Conservation (phyloP, 1,139 yeast species). For the Yamadazyma diddensiae region DNA sequence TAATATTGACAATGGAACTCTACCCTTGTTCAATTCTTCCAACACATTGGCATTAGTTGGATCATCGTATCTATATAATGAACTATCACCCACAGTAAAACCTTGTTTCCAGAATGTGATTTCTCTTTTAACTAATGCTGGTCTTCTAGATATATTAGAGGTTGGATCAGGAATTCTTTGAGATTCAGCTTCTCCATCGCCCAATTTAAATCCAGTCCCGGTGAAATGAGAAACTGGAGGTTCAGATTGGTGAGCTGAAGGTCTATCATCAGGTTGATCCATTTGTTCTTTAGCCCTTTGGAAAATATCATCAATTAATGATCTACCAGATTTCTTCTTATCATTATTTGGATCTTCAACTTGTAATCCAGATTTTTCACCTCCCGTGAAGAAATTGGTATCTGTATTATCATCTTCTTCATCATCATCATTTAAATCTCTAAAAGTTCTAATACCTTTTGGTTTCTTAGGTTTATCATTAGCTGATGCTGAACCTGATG, state of each 20-base stretch:
- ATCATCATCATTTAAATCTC: conserved; percentile 48
- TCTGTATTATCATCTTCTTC: conserved; percentile 65
- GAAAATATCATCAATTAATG: conserved; percentile 46
- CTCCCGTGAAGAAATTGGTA: conserved; percentile 87
- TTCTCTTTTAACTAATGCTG: conserved; percentile 60
- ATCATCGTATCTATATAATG: conserved; percentile 82
- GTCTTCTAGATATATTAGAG: conserved; percentile 27
- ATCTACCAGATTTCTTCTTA: conserved; percentile 37
- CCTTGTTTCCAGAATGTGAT: conserved; percentile 97
- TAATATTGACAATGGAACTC: conserved; percentile 85
- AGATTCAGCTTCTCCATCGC: conserved; percentile 55
- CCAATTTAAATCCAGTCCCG: conserved; percentile 83
- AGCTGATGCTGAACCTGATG: conserved; percentile 3
- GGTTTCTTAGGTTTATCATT: conserved; percentile 1
- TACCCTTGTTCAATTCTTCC: conserved; percentile 79
- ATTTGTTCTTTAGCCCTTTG: conserved; percentile 44
- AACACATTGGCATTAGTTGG: conserved; percentile 77
- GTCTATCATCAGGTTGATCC: conserved; percentile 44
- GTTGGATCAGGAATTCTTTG: conserved; percentile 30
- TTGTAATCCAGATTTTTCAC: conserved; percentile 89
- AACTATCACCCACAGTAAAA: conserved; percentile 90
- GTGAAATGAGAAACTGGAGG: conserved; percentile 31
- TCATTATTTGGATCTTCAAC: conserved; percentile 84
- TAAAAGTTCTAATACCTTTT: conserved; percentile 44
- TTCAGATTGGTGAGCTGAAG: conserved; percentile 26